Base-by-base conservation (phyloP, 768 basidiomycete genomes). In the Daedaleopsis sinensis region DNA sequence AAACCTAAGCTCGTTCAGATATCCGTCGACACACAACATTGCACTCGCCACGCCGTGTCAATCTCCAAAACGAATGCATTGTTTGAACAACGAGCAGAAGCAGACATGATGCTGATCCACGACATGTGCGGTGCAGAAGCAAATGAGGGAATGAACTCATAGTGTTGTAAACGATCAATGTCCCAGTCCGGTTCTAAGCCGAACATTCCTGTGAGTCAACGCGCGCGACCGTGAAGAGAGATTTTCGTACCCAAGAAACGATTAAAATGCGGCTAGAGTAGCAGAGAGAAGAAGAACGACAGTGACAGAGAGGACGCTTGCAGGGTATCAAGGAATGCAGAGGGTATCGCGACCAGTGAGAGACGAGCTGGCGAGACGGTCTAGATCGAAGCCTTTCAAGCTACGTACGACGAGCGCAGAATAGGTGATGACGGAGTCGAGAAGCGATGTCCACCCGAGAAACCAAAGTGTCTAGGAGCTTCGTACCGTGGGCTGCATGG, bases 401-500 rank as follows among this genome's bases (percentile, higher is more conserved):
- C 54, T 24, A 55, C 54, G 24, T 44, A 55, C 12, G 54, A 55
- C 11, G 54, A 46, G 44, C 54, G 54, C 24, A 55, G 13, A 42
- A 55, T 35, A 35, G 54, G 54, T 5, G 54, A 55, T 10, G 54
- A 55, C 5, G 54, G 54, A 5, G 54, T 55, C 3, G 54, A 55
- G 54, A 55, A 55, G 15, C 54, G 35, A 27, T 55, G 42, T 12
- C 42, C 24, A 13, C 24, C 16, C n/a, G 54, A 43, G 54, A 27
- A 55, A 54, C 35, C 6, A 53, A 19, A n/a, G 37, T 32, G 54
- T 10, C 23, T 49, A 21, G 58, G n/a, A 8, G 46, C 32, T 35
- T 59, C 62, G 18, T 59, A 64, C 24, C 58, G 62, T 44, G 62
- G 62, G 2, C 62, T 62, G 19, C 10, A 32, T 18, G 19, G 24